A percentile compares a stretch with the other conserved stretches of the same genome.
Evolutionary conservation across 2,329 filamentous ascomycete species (phyloP).

Genomic region (Penicillium hordei): DNA sequence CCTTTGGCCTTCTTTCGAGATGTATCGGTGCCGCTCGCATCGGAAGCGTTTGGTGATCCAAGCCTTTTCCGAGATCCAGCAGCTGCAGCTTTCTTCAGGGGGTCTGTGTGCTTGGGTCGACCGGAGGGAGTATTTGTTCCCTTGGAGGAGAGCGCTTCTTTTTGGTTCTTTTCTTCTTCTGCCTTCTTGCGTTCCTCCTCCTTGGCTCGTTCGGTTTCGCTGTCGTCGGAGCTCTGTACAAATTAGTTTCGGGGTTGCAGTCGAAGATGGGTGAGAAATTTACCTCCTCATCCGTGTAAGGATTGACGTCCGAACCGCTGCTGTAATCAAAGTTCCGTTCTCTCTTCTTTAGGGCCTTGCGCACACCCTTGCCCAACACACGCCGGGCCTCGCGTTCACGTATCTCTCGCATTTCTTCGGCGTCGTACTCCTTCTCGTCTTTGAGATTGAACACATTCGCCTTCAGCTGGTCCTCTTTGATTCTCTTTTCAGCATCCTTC

Average conservation of each 20-base stretch:
- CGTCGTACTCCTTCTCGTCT: slow-evolving; percentile 68
- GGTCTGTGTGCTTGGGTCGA: slow-evolving; percentile 54
- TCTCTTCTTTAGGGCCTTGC: slow-evolving; percentile 77
- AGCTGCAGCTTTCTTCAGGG: slow-evolving; percentile 48
- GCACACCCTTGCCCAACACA: slow-evolving; percentile 71
- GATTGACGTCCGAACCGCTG: slow-evolving; percentile 63
- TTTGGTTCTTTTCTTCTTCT: slow-evolving; percentile 54
- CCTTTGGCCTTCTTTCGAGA: slow-evolving; percentile 76
- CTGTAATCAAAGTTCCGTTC: slow-evolving; percentile 88
- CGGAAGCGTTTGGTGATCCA: slow-evolving; percentile 82
- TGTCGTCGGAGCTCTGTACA: slow-evolving; percentile 58
- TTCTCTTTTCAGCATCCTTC: slow-evolving; percentile 68
- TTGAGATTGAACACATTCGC: slow-evolving; percentile 82
- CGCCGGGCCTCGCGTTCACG: slow-evolving; percentile 66
- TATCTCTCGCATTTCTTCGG: slow-evolving; percentile 65
- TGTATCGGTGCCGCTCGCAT: slow-evolving; percentile 89
- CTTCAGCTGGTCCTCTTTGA: slow-evolving; percentile 78
- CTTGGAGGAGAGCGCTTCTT: slow-evolving; percentile 63
- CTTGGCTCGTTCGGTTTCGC: slow-evolving; percentile 63
- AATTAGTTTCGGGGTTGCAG: slow-evolving; percentile 7
- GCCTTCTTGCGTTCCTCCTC: slow-evolving; percentile 61
- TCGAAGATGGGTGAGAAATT: slow-evolving; percentile 12
- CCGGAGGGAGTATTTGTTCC: slow-evolving; percentile 68
- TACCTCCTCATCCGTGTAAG: slow-evolving; percentile 56
- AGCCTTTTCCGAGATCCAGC: slow-evolving; percentile 71